Evolutionary conservation across 768 basidiomycete genomes (phyloP).

Genomic region (Chalciporus pseudorubinellus): DNA sequence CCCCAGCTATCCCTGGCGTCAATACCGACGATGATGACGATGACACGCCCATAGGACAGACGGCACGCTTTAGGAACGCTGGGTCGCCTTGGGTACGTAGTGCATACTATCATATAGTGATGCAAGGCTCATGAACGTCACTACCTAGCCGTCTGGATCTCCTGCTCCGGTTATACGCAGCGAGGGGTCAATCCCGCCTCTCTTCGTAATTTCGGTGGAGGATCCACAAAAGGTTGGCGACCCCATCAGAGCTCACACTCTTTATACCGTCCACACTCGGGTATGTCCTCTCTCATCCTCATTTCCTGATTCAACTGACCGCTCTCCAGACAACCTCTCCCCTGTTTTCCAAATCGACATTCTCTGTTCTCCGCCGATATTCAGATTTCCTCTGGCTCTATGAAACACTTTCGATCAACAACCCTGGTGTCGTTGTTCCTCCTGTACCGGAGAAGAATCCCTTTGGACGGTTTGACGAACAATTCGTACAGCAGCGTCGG

Average conservation of each 20-base stretch:
- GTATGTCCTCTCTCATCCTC: slow-evolving; percentile 39
- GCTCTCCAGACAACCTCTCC: slow-evolving; percentile 76
- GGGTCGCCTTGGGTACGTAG: slow-evolving; percentile 25
- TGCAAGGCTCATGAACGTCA: neutral
- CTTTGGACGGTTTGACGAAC: slow-evolving; percentile 89
- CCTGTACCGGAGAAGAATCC: slow-evolving; percentile 95
- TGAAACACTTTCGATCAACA: slow-evolving; percentile 82
- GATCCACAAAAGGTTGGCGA: slow-evolving; percentile 98
- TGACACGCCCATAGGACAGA: slow-evolving; percentile 62
- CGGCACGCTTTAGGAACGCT: slow-evolving; percentile 30
- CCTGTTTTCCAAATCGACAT: slow-evolving; percentile 74
- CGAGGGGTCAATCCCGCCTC: slow-evolving; percentile 55
- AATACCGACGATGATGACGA: slow-evolving; percentile 59
- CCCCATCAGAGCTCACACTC: slow-evolving; percentile 88
- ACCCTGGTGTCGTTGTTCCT: slow-evolving; percentile 96
- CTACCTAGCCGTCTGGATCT: slow-evolving; percentile 16
- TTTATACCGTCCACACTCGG: slow-evolving; percentile 93
- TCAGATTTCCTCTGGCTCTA: slow-evolving; percentile 98
- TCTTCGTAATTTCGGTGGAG: slow-evolving; percentile 87
- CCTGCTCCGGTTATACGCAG: slow-evolving; percentile 18
- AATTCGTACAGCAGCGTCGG: slow-evolving; percentile 86
- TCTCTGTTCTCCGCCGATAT: slow-evolving; percentile 95
- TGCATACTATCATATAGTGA: neutral
- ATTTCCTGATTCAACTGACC: neutral
- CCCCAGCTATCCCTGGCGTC: slow-evolving; percentile 23